phyloP scores from a whole-genome alignment of 108 stramenopile species.

The Pseudonitzschia multiseries region DNA sequence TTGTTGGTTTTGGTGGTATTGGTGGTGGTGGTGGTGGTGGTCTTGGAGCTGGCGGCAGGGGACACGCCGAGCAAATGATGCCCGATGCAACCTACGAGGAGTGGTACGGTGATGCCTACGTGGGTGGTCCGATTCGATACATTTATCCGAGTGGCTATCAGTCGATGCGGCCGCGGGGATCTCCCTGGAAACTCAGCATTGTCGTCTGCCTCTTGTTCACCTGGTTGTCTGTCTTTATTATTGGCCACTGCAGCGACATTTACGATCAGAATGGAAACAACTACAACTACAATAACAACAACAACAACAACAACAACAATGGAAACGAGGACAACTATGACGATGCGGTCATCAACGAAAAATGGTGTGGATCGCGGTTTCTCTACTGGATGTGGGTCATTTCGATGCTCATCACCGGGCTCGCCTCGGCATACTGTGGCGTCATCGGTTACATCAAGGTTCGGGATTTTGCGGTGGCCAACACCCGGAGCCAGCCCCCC shows the following conservation, averaged over 20 bases:
- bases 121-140: slow-evolving; percentile 69
- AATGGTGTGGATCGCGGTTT: slow-evolving; percentile 77
- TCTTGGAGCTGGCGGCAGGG: too few species aligned
- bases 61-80: slow-evolving; percentile 10
- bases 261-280: slow-evolving; percentile 21
- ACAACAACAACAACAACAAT: slow-evolving; percentile 17
- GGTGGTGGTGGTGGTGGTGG: too few species aligned
- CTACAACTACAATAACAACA: slow-evolving; percentile 36
- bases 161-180: slow-evolving; percentile 82
- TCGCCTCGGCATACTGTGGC: slow-evolving; percentile 72
- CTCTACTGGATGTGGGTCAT: slow-evolving; percentile 80
- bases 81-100: slow-evolving; percentile 79
- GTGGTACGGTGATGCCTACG: slow-evolving; percentile 82
- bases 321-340: slow-evolving; percentile 53
- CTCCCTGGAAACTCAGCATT: slow-evolving; percentile 82
- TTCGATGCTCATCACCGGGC: slow-evolving; percentile 71
- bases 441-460: slow-evolving; percentile 89
- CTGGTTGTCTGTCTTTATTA: slow-evolving; percentile 78
- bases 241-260: slow-evolving; percentile 76
- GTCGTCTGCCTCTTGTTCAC: slow-evolving; percentile 66
- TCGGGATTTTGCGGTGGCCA: slow-evolving; percentile 82
- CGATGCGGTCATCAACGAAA: slow-evolving; percentile 54
- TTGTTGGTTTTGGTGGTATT: too few species aligned
- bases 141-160: slow-evolving; percentile 85
- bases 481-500: slow-evolving; percentile 69